These are phyloP conservation scores for Favolaschia claudopus DNA, from an alignment of 768 basidiomycete genomes.

Conservation along the genomic window DNA sequence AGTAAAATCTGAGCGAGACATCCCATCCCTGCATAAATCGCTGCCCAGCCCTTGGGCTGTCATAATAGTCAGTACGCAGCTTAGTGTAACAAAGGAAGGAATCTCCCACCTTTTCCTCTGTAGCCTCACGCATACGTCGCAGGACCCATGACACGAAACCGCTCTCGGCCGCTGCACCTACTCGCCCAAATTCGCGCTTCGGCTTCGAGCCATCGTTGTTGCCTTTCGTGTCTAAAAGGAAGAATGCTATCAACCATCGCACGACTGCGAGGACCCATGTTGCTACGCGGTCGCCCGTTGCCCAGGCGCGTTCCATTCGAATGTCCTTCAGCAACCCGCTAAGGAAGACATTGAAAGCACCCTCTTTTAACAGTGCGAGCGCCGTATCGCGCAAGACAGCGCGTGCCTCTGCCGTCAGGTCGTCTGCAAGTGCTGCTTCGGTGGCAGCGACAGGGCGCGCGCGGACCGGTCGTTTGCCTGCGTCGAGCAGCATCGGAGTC, in stretches of 20 bases:
- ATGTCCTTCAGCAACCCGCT: constrained; percentile 90
- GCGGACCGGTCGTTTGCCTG: constrained; percentile 82
- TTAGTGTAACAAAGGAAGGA: constrained; percentile 1
- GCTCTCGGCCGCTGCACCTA: constrained; percentile 87
- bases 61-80: constrained; percentile 4
- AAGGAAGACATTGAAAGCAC: constrained; percentile 72
- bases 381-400: constrained; percentile 73
- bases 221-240: constrained; percentile 63
- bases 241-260: constrained; percentile 94
- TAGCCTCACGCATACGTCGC: constrained; percentile 84
- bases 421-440: constrained; percentile 73
- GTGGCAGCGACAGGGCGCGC: constrained; percentile 77
- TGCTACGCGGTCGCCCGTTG: constrained; percentile 76
- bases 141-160: constrained; percentile 92
- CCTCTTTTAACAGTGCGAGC: constrained; percentile 76
- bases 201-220: constrained; percentile 35
- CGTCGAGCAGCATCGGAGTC: constrained; percentile 82
- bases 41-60: constrained; percentile 93
- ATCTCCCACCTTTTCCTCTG: constrained; percentile 84
- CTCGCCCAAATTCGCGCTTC: constrained; percentile 72
- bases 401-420: constrained; percentile 70
- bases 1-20: constrained; percentile 92
- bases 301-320: constrained; percentile 91
- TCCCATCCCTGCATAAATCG: constrained; percentile 92
- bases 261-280: constrained; percentile 84